Evolutionary conservation across 805 yeast genomes (phyloP).

Genomic region (Candida railenensis): DNA sequence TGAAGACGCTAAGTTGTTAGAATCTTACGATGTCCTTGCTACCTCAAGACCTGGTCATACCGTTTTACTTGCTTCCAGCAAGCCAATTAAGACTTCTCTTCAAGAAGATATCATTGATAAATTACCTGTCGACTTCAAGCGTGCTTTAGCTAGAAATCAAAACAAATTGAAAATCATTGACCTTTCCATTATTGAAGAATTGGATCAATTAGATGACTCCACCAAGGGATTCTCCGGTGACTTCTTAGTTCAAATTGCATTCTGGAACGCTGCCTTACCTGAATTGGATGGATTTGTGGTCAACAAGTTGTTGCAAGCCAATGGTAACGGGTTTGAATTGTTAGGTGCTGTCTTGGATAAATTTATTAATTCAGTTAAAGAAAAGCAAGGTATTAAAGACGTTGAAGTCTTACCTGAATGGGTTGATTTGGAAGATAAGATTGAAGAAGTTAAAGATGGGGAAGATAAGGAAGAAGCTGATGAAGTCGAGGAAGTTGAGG

Average conservation of each 20-base stretch:
- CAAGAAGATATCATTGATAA: constrained; percentile 51
- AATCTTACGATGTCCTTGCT: constrained; percentile 60
- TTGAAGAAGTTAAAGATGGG: constrained; percentile 20
- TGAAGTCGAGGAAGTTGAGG: constrained; percentile 17
- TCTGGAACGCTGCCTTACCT: constrained; percentile 73
- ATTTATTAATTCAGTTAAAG: constrained; percentile 58
- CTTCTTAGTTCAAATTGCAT: constrained; percentile 75
- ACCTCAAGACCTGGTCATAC: constrained; percentile 57
- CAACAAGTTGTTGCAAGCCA: constrained; percentile 75
- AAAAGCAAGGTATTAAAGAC: constrained; percentile 40
- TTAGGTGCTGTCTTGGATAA: constrained; percentile 70
- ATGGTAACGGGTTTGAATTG: constrained; percentile 79
- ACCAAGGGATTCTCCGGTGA: constrained; percentile 74
- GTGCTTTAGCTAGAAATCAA: constrained; percentile 50
- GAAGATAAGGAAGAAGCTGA: constrained; percentile 26
- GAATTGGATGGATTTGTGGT: constrained; percentile 64
- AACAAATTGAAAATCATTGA: constrained; percentile 60
- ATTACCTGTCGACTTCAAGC: constrained; percentile 55
- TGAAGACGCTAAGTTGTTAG: constrained; percentile 56
- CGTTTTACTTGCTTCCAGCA: constrained; percentile 45
- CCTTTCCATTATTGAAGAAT: constrained; percentile 59
- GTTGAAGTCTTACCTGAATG: constrained; percentile 32
- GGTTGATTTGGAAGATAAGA: constrained; percentile 34
- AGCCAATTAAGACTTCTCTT: constrained; percentile 34
- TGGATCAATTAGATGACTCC: constrained; percentile 47